Evolutionary conservation across 345 rosid genomes (phyloP).

Genomic region (Citrus mangshanensis): DNA sequence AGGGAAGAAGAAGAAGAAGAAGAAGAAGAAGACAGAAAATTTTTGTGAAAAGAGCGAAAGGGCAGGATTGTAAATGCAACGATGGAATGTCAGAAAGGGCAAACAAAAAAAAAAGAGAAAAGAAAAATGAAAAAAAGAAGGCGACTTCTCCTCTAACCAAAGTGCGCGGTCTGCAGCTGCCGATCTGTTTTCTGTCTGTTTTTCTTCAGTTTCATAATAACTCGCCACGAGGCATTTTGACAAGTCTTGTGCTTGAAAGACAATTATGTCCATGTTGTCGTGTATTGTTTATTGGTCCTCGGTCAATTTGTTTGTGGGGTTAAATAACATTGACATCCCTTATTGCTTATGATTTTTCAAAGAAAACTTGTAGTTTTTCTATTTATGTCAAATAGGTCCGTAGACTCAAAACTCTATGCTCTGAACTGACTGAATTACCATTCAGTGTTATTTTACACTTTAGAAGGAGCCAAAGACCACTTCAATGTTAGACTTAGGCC

Average conservation of each 20-base stretch:
- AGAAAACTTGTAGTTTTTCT: not conserved
- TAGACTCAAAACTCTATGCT: no score
- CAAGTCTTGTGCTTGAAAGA: not conserved
- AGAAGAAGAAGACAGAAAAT: not conserved
- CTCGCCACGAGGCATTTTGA: slow-evolving; percentile 27
- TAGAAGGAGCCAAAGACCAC: not conserved
- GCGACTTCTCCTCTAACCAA: slow-evolving; percentile 21
- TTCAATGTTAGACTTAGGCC: not conserved
- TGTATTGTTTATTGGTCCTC: not conserved
- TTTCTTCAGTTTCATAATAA: not conserved
- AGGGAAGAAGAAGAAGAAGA: not conserved
- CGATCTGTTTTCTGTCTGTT: slow-evolving; percentile 23
- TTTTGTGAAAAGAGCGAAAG: not conserved
- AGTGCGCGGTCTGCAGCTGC: slow-evolving; percentile 24
- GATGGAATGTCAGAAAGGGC: slow-evolving; percentile 30
- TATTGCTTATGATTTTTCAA: no score
- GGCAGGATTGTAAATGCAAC: slow-evolving; percentile 5
- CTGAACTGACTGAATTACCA: not conserved
- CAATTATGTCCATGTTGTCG: slow-evolving; percentile 9
- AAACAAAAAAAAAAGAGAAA: not conserved
- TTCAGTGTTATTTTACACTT: not conserved
- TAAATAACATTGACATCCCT: not conserved
- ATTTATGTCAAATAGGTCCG: not conserved
- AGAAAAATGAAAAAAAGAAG: not conserved
- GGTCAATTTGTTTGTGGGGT: not conserved